Conservation (phyloP, 2,329 filamentous ascomycete genomes). For the Paraconiothyrium sp. region DNA sequence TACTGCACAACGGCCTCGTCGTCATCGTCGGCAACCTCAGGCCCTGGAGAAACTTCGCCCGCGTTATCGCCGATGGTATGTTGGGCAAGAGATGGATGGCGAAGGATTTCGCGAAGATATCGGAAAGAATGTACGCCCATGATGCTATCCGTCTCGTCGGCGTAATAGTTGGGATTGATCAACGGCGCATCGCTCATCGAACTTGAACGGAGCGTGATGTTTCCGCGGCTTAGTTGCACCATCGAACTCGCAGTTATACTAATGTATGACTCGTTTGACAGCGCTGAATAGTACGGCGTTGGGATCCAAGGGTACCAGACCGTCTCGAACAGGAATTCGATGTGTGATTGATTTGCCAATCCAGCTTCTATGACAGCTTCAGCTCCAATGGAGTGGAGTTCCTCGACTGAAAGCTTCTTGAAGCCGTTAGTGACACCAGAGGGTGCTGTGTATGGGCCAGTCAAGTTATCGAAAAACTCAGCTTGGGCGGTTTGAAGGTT, state of each 20-base stretch:
- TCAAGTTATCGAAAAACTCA: constrained; percentile 38
- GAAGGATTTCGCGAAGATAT: constrained; percentile 33
- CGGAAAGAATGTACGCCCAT: constrained; percentile 34
- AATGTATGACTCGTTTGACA: constrained; percentile 45
- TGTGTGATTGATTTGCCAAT: constrained; percentile 34
- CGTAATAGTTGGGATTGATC: constrained; percentile 61
- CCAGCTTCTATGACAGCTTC: constrained; percentile 27
- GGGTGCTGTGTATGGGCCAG: constrained; percentile 42
- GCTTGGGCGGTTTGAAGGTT: constrained; percentile 37
- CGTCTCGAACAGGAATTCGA: constrained; percentile 36
- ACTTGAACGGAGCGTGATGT: constrained; percentile 60
- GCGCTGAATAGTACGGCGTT: constrained; percentile 27
- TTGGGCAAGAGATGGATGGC: constrained; percentile 23
- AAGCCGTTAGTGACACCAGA: constrained; percentile 47
- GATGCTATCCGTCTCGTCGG: constrained; percentile 59
- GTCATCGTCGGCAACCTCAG: constrained; percentile 26
- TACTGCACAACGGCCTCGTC: constrained; percentile 35
- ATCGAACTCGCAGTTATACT: constrained; percentile 40
- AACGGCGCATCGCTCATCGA: constrained; percentile 59
- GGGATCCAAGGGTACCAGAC: constrained; percentile 34
- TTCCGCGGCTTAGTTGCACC: constrained; percentile 52
- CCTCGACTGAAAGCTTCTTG: constrained; percentile 31
- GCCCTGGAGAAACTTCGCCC: constrained; percentile 33
- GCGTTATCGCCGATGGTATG: constrained; percentile 26
- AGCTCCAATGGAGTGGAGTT: constrained; percentile 30